Conservation (phyloP, 306 rosid species). For the Neltuma alba region DNA sequence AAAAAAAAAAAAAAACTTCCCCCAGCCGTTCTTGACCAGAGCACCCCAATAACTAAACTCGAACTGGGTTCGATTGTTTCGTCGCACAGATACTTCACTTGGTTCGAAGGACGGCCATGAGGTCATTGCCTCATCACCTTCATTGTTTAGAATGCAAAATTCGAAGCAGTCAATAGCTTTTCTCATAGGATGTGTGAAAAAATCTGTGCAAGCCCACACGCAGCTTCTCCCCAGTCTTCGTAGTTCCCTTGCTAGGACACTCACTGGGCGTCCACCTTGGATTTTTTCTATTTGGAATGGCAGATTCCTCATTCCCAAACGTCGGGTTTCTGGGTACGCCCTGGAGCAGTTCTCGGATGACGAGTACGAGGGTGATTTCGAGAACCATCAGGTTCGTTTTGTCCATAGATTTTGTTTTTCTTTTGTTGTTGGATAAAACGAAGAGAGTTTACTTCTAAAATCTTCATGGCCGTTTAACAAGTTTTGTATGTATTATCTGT, state of each 20-base stretch:
- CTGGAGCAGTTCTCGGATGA: conserved; percentile 91
- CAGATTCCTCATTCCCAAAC: conserved; percentile 35
- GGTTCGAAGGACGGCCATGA: conserved; percentile 8
- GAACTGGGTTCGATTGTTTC: background rate
- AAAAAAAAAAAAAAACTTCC: too few relatives aligned
- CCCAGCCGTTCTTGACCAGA: too few relatives aligned
- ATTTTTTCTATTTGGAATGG: conserved; percentile 36
- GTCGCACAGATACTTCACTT: background rate
- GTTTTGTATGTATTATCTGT: background rate
- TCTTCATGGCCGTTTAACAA: background rate
- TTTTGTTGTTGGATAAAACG: background rate
- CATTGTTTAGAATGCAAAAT: conserved; percentile 41
- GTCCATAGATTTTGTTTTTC: background rate
- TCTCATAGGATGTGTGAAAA: conserved; percentile 35
- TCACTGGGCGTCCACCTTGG: conserved; percentile 5
- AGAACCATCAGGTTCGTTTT: conserved; percentile 56
- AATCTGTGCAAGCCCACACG: conserved; percentile 16
- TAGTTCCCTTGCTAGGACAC: conserved; percentile 19
- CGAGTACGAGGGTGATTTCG: conserved; percentile 78
- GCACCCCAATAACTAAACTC: background rate
- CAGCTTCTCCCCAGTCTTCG: conserved; percentile 1
- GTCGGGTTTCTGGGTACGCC: conserved; percentile 58
- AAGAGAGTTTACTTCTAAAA: background rate
- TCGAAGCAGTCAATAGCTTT: conserved; percentile 34
- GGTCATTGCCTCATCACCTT: conserved; percentile 40